Evolutionary conservation across 805 yeast genomes (phyloP).

Genomic region (Candida koratica): DNA sequence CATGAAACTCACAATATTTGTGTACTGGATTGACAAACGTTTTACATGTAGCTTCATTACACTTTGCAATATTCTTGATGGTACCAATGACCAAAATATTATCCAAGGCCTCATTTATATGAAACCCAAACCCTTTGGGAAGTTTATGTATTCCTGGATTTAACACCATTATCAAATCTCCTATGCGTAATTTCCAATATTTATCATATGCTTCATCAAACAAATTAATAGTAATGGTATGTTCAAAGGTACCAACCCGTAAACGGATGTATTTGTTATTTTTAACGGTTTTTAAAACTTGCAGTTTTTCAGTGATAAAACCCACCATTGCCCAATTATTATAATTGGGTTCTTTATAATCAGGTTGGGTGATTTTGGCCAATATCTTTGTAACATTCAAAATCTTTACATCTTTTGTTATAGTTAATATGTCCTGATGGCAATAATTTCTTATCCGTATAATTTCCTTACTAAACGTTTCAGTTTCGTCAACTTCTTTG

Average conservation of each 20-base stretch:
- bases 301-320: constrained; percentile 55
- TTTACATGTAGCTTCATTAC: constrained; percentile 45
- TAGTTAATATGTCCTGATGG: constrained; percentile 24
- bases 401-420: constrained; percentile 49
- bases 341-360: constrained; percentile 62
- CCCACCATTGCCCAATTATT: constrained; percentile 83
- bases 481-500: constrained; percentile 18
- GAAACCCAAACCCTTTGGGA: constrained; percentile 42
- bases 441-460: constrained; percentile 46
- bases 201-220: constrained; percentile 65
- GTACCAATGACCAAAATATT: constrained; percentile 71
- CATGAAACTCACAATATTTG: constrained; percentile 16
- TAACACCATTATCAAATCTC: constrained; percentile 68
- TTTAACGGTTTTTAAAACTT: constrained; percentile 42
- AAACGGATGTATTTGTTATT: constrained; percentile 55
- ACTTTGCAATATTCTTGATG: constrained; percentile 62
- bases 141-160: constrained; percentile 58
- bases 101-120: constrained; percentile 25
- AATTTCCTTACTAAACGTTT: constrained; percentile 17
- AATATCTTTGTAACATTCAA: constrained; percentile 55
- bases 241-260: constrained; percentile 64
- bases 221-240: constrained; percentile 55
- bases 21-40: constrained; percentile 32
- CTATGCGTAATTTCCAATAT: constrained; percentile 70
- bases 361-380: constrained; percentile 66